phyloP scores from a whole-genome alignment of 1,284 basidiomycete species.

The Taiwanofungus camphoratus region DNA sequence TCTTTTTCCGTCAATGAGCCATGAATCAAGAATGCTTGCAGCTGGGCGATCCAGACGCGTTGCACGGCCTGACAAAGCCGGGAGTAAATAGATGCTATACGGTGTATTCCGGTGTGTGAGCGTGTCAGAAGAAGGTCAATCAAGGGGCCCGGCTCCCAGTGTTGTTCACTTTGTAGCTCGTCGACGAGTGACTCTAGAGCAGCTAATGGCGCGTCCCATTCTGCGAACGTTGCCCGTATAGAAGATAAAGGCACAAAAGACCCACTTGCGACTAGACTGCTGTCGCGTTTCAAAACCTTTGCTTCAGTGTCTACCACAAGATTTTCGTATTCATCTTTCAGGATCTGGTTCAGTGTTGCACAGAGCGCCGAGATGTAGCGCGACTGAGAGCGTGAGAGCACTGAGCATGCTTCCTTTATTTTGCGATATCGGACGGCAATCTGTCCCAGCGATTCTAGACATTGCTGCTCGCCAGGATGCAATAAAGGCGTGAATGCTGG shows the following conservation, averaged over 20 bases:
- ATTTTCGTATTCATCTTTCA: slow-evolving; percentile 76
- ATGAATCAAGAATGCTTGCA: slow-evolving; percentile 74
- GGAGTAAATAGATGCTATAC: slow-evolving; percentile 64
- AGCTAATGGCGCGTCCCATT: slow-evolving; percentile 79
- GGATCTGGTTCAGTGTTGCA: slow-evolving; percentile 63
- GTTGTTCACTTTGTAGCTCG: slow-evolving; percentile 46
- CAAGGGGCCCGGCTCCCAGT: slow-evolving; percentile 69
- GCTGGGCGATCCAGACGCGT: slow-evolving; percentile 72
- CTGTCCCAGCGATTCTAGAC: slow-evolving; percentile 65
- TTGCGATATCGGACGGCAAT: slow-evolving; percentile 70
- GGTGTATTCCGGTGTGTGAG: slow-evolving; percentile 70
- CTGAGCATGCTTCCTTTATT: slow-evolving; percentile 51
- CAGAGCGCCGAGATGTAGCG: slow-evolving; percentile 76
- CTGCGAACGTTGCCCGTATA: slow-evolving; percentile 73
- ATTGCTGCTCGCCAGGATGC: slow-evolving; percentile 82
- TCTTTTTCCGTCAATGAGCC: slow-evolving; percentile 59
- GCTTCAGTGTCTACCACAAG: slow-evolving; percentile 77
- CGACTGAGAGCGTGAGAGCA: slow-evolving; percentile 54
- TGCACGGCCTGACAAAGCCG: slow-evolving; percentile 69
- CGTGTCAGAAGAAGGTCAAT: slow-evolving; percentile 70
- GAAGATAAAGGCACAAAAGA: slow-evolving; percentile 81
- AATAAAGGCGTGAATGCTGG: slow-evolving; percentile 66
- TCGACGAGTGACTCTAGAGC: slow-evolving; percentile 60
- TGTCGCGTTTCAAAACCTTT: slow-evolving; percentile 68
- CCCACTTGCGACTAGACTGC: slow-evolving; percentile 63